Evolutionary conservation across 306 rosid species (phyloP).

Genomic region (Oxytropis ochrocephala): DNA sequence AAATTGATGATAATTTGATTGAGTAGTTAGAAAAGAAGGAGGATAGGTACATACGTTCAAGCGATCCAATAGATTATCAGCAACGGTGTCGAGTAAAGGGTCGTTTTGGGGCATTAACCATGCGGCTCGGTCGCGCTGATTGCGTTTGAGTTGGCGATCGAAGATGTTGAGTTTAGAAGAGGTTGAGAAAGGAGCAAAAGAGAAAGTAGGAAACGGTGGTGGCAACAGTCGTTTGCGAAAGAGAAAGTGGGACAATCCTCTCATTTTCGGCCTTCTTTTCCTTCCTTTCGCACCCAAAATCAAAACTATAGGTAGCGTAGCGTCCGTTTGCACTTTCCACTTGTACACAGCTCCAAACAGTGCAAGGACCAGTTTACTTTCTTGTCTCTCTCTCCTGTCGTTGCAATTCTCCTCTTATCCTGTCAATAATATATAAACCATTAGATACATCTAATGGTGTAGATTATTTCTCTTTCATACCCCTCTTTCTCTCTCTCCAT

Average conservation of each 20-base stretch:
- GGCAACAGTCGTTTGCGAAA: background rate
- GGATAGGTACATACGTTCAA: constrained; percentile 59
- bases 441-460: too few species aligned
- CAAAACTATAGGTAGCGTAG: too few species aligned
- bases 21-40: background rate
- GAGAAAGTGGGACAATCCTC: constrained; percentile 6
- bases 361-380: too few species aligned
- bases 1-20: background rate
- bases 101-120: constrained; percentile 76
- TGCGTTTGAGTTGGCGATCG: constrained; percentile 72
- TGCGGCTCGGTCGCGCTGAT: constrained; percentile 89
- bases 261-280: constrained; percentile 20
- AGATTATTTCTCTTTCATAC: too few species aligned
- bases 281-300: too few species aligned
- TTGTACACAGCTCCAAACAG: too few species aligned
- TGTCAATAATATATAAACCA: too few species aligned
- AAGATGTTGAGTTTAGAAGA: constrained; percentile 61
- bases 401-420: too few species aligned
- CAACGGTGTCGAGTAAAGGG: constrained; percentile 62
- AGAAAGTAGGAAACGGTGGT: background rate
- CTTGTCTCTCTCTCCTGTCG: too few species aligned
- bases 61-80: constrained; percentile 77
- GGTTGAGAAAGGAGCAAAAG: constrained; percentile 28
- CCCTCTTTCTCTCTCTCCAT: too few species aligned
- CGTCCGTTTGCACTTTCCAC: too few species aligned